Conservation (phyloP, 371 early-diverging fungal genomes). For the Mortierella sp. region DNA sequence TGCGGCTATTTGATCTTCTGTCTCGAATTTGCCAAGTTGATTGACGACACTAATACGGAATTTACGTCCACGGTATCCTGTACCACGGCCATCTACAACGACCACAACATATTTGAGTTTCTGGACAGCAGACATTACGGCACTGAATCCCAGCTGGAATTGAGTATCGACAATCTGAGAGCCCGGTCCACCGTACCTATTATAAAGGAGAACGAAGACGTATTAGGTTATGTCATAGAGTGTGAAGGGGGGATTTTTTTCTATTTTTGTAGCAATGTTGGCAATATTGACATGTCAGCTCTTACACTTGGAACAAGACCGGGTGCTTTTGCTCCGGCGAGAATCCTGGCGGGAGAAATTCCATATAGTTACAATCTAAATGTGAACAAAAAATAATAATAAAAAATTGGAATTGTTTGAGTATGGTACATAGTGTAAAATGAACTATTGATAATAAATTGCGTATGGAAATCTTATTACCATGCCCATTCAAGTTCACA, state of each 20-base stretch:
- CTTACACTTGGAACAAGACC: constrained; percentile 83
- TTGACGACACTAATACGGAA: constrained; percentile 84
- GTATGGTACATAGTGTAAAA: neutral
- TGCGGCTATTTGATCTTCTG: constrained; percentile 88
- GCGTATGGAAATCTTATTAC: neutral
- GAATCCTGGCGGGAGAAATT: constrained; percentile 88
- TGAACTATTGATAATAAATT: neutral
- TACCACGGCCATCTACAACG: constrained; percentile 92
- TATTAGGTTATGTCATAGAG: neutral
- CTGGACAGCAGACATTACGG: constrained; percentile 71
- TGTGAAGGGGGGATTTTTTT: neutral
- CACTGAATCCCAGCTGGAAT: constrained; percentile 81
- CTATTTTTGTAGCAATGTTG: too few species aligned
- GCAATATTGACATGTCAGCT: neutral
- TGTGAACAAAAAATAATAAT: neutral
- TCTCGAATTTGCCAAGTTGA: constrained; percentile 86
- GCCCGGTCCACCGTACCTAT: constrained; percentile 90
- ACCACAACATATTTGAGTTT: constrained; percentile 76
- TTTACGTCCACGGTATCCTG: constrained; percentile 87
- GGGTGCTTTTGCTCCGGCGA: constrained; percentile 81
- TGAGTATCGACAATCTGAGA: constrained; percentile 85
- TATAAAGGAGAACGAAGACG: neutral
- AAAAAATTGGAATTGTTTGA: too few species aligned
- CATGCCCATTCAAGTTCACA: constrained; percentile 41
- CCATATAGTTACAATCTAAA: constrained; percentile 87